Evolutionary conservation across 805 yeast genomes (phyloP), one percentile per base, ranked within the genome.

Genomic region (Ogataea allantospora): DNA sequence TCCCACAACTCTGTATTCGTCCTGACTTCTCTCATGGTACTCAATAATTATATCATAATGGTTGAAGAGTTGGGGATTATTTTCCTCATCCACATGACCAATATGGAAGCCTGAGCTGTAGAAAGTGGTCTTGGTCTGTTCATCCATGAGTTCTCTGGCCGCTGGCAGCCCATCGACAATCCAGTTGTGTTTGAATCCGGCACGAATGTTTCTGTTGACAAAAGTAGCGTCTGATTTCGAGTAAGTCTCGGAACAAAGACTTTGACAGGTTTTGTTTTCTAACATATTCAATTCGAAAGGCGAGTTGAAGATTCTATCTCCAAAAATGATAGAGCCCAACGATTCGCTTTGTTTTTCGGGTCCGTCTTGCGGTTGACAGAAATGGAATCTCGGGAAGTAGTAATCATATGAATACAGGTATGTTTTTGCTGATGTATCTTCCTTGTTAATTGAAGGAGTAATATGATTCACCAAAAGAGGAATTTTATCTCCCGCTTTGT

Each of bases 141-240:
- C 57, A 53, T 85, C 91, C 32, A 61, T 56, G 17, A 78, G 65
- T 35, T 62, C 57, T 53, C 75, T 78, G 4, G 96, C 96, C 6
- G 88, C 95, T 8, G 99, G 99, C 51, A 93, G 75, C 2, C 97
- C 97, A 60, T 93, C 99, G 40, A 93, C 67, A 36, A 89, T 70
- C 98, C 98, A 91, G 60, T 91, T 91, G 62, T 87, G 86, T 55
- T 73, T 77, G 61, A 86, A 93, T 2, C 88, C 89, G 32, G 89
- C 87, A 48, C 80, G 72, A 49, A 93, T 84, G 54, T 84, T 76
- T 53, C 84, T 73, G 57, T 82, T 81, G 33, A 89, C 84, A 56
- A 91, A 89, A 5, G 71, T 70, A 3, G 86, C 73, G 56, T 88
- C 96, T 1, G 75, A 60, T 20, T 74, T 71, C 25, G 82, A 71